Base-by-base conservation (phyloP, 306 rosid genomes). In the Ormosia semicastrata region DNA sequence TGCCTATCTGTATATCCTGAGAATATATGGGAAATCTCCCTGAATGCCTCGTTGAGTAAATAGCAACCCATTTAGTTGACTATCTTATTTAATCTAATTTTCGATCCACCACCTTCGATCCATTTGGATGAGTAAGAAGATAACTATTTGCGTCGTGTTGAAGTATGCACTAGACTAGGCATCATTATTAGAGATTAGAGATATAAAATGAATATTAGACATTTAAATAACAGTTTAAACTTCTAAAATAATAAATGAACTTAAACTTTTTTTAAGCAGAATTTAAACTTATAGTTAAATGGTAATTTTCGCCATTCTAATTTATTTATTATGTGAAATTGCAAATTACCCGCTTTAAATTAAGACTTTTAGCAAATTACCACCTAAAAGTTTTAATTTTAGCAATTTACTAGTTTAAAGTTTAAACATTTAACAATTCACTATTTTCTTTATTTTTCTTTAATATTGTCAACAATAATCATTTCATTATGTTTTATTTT, bases 41-140 rank as follows among this genome's bases (percentile, higher is more conserved):
- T n/a, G 14, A 39, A 69, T 59, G 43, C 41, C 57, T 36, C 29
- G 50, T 79, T 73, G 81, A 84, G 83, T 49, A 37, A 58, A 34
- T 57, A 70, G 32, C 78, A 83, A 80, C 34, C 49, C 17, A 66
- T 41, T 11, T 66, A 49, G 81, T 76, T 83, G 87, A 76, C 87
- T 8, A 13, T 79, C 30, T 47, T 40, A 53, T 74, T 62, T 6
- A 34, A 46, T 65, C 11, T 33, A 24, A 34, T 66, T 65, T 68
- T 60, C 2, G 15, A 71, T 83, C 71, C 74, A 47, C 58, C 77
- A 8, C 53, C 11, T 74, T 66, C 5, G 34, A 56, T 24, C 62
- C 2, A 77, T 32, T 50, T 60, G 66, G 75, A 36, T 65, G 6
- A 70, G 75, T 17, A 41, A 4, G 43, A 1, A 24, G 24, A 24